Base-by-base conservation (phyloP, 306 rosid genomes). In the Inga leiocalycina region DNA sequence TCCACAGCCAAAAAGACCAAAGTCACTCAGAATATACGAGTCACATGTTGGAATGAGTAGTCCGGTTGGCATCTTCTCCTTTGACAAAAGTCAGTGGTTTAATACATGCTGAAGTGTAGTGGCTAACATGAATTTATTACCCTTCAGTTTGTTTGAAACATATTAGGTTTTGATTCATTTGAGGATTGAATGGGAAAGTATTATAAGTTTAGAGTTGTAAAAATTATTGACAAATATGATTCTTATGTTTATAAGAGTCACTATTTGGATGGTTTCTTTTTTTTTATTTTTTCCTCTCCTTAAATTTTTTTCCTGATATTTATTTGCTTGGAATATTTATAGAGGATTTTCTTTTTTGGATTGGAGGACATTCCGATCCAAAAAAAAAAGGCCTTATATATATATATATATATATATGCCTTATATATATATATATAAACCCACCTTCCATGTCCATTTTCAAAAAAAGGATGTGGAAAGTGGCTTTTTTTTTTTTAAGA, bases 1-100 rank as follows among this genome's bases (percentile, higher is more conserved):
- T 86, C 90, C 97, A 71, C 98, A 84, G 85, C 99, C 99, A 20
- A 90, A 89, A 86, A 94, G 87, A 85, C 99, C 99, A 79, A 86
- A 89, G 41, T 92, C 99, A 85, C 98, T 97, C 67, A 97, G 27
- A 27, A 27, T 27, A 27, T 27, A 27, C 27, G 27, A 27, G 27
- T 27, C 27, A 27, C 27, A 27, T 73, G 88, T 97, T 39, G 99
- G 98, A 85, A 97, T 97, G 99, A 97, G 99, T 79, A 97, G 98
- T 86, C 89, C 93, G 88, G 99, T 97, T 84, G 20, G 92, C 75
- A 85, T 79, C 72, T 71, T 75, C 43, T 41, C 72, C 79, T 74
- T 82, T 71, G 65, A 35, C 51, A 22, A 51, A 71, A n/a, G 13
- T 45, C 37, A 24, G 20, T 71, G 54, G n/a, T 71, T 30, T 44